Base-by-base conservation (phyloP, 768 basidiomycete species). In the Mycena epipterygia region DNA sequence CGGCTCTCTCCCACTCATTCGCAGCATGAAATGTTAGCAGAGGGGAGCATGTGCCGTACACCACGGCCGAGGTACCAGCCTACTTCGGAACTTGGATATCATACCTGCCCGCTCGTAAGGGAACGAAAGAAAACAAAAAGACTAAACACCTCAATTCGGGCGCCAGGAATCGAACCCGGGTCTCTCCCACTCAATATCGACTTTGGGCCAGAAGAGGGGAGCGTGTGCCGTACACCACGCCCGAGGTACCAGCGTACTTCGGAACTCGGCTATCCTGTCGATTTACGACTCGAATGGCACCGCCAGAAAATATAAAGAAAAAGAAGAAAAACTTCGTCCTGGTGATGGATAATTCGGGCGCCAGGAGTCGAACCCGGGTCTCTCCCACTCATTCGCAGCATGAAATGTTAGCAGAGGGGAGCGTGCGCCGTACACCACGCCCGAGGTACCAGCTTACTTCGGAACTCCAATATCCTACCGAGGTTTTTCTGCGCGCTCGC, bases 161-260 rank as follows among this genome's bases (percentile, higher is more conserved):
- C 44, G 30, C 59, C 59, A 33, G 59, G 59, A 61, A 17, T 61
- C 46, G 46, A 61, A 61, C 59, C 59, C 44, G 21, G 59, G 21
- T 13, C 42, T 5, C 42, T 44, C 21, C 42, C 42, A n/a, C 11
- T 44, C 4, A 21, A 44, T 5, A n/a, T n/a, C 21, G 21, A 5
- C 42, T n/a, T n/a, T 44, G 21, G 1, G 13, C 6, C 21, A 13
- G n/a, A 44, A n/a, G 4, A 41, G 42, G 35, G 35, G 21, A 44
- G 42, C 7, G 42, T 44, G 42, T n/a, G 42, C 42, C 42, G 21
- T 44, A n/a, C 42, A 44, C 42, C 42, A n/a, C 42, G 21, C 42
- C 21, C 42, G 42, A 21, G 21, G 35, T 7, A 14, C 8, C 35
- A 7, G 35, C 35, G 8, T 37, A 14, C 8, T 14, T 37, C 35